These are phyloP conservation scores for Xerocomus brunneocitrinus DNA, from an alignment of 768 basidiomycete genomes.

Conservation along the genomic window DNA sequence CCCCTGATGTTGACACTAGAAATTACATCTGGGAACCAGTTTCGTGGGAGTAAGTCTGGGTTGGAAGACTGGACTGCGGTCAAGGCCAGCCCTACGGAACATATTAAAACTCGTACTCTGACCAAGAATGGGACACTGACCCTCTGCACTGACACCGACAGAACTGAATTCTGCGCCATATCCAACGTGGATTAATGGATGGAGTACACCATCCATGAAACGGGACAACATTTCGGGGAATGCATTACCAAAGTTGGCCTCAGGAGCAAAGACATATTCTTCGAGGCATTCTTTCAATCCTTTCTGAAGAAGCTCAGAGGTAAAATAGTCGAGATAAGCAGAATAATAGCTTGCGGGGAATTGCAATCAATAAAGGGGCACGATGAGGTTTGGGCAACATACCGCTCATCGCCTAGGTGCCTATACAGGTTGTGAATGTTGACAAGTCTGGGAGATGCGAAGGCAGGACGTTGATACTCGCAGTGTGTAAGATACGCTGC, in stretches of 20 bases:
- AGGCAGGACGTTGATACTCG: slow-evolving; percentile 34
- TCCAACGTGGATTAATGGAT: slow-evolving; percentile 62
- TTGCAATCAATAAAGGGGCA: not conserved
- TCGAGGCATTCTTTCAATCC: slow-evolving; percentile 45
- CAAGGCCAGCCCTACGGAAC: slow-evolving; percentile 48
- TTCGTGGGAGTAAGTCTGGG: slow-evolving; percentile 15
- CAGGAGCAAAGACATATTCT: slow-evolving; percentile 49
- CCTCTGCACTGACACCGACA: slow-evolving; percentile 59
- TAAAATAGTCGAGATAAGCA: slow-evolving; percentile 58
- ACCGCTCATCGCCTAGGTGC: slow-evolving; percentile 57
- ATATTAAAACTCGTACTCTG: slow-evolving; percentile 20
- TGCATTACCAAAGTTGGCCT: slow-evolving; percentile 37
- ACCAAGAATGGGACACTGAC: slow-evolving; percentile 33
- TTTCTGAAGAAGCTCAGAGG: slow-evolving; percentile 37
- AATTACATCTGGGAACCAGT: slow-evolving; percentile 22
- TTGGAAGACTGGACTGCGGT: slow-evolving; percentile 32
- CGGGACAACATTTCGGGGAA: slow-evolving; percentile 48
- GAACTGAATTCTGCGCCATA: slow-evolving; percentile 60
- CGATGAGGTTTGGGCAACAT: slow-evolving; percentile 8
- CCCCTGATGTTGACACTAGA: slow-evolving; percentile 5
- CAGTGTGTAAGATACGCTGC: slow-evolving; percentile 42
- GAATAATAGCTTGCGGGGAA: slow-evolving; percentile 46
- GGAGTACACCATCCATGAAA: slow-evolving; percentile 52
- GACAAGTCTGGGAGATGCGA: slow-evolving; percentile 21
- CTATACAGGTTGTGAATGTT: slow-evolving; percentile 43